These are phyloP conservation scores for Chrysanthemum seticuspe DNA, from an alignment of 129 eudicot species.

Conservation along the genomic window DNA sequence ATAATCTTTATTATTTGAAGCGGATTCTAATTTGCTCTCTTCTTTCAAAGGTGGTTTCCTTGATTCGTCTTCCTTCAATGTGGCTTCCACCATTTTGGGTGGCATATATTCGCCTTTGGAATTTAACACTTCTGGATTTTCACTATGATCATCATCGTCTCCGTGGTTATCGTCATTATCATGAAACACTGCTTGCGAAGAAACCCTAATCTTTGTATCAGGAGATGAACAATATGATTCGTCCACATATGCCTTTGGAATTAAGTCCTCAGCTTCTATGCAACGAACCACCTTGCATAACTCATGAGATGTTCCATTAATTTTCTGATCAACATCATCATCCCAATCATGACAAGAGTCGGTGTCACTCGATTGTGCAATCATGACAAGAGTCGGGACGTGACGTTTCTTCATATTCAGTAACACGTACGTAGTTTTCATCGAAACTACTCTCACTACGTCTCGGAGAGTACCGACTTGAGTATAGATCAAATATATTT, in stretches of 20 bases:
- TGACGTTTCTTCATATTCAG: constrained; percentile 54
- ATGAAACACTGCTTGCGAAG: constrained; percentile 23
- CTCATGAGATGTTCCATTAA: constrained; percentile 47
- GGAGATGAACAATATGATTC: constrained; percentile 33
- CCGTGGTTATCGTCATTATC: neutral
- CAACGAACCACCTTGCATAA: constrained; percentile 81
- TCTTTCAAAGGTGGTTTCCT: no score
- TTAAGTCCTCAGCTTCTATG: constrained; percentile 48
- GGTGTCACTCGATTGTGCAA: constrained; percentile 50
- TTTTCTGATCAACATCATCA: constrained; percentile 51
- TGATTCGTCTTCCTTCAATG: no score
- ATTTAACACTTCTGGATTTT: constrained; percentile 19
- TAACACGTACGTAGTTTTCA: constrained; percentile 40
- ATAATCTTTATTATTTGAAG: no score
- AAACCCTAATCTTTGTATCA: constrained; percentile 28
- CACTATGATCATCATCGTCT: constrained; percentile 11
- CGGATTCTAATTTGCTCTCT: no score
- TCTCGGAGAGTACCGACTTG: constrained; percentile 51
- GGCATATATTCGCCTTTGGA: no score
- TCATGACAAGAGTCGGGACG: constrained; percentile 34
- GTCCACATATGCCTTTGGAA: constrained; percentile 15
- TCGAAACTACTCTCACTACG: constrained; percentile 61
- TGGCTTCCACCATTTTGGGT: no score
- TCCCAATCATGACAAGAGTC: constrained; percentile 53
- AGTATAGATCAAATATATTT: no score